Base-by-base conservation (phyloP, 1,284 basidiomycete species). In the Ustilago sp. region DNA sequence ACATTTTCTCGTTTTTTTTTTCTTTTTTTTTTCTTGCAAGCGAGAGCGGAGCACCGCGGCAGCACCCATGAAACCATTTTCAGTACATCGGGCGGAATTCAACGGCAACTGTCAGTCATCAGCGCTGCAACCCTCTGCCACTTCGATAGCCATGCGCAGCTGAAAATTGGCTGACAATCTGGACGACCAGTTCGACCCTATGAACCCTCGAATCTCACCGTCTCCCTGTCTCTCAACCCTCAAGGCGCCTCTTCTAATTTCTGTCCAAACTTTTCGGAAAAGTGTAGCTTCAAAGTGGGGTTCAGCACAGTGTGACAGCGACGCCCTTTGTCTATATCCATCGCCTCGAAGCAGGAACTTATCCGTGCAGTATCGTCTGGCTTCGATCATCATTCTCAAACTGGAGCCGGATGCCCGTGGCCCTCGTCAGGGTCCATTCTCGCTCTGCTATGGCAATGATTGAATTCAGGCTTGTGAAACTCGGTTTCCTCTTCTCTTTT, bases 11-110 rank as follows among this genome's bases (percentile, higher is more conserved):
- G 7, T 43, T 41, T 34, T 32, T 11, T 63, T 45, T 32, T 63
- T 19, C 23, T 13, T 31, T 8, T 23, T 15, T 54, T 38, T 19
- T 17, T 11, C 31, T 52, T 13, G 8, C 50, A 58, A 59, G 63
- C 63, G 56, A 59, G 52, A 57, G 19, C 63, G 63, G 63, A 59
- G 63, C 56, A 65, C 63, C 56, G 63, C 31, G 56, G 55, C 43
- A 36, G 43, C 54, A 35, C 35, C 45, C 36, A 39, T 57, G 54
- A 56, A 55, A 50, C 31, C 39, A 9, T 45, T 57, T 28, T 31
- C 19, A 38, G 35, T 47, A 23, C 34, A 53, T 4, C 19, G 51
- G 35, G 51, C 53, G 60, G 50, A 61, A 61, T 61, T 32, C 48
- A 51, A 34, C 43, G 19, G 23, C 43, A 45, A 45, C 43, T 45